These are phyloP conservation scores for Cladorrhinum sp. DNA, from an alignment of 2,329 filamentous ascomycete species.

Conservation along the genomic window DNA sequence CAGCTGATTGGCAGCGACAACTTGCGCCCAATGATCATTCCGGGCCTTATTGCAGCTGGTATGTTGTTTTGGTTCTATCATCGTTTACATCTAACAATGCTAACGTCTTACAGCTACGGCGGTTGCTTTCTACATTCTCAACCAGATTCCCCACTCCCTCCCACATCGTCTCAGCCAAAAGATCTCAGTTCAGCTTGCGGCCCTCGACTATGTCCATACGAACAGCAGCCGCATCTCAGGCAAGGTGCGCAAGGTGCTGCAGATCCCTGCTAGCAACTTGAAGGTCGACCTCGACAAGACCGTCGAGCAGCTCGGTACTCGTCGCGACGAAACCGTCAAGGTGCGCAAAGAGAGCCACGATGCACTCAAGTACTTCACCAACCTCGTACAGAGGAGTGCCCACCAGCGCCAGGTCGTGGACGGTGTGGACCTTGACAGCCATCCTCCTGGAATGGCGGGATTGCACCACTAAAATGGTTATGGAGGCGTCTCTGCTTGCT, in stretches of 20 bases:
- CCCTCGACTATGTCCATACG: slow-evolving; percentile 87
- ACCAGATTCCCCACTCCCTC: slow-evolving; percentile 84
- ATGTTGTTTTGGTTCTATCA: slow-evolving; percentile 38
- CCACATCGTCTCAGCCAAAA: slow-evolving; percentile 82
- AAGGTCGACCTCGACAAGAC: slow-evolving; percentile 78
- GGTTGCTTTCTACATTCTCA: slow-evolving; percentile 75
- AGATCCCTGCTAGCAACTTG: slow-evolving; percentile 81
- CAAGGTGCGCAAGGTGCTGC: slow-evolving; percentile 84
- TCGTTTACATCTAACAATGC: slow-evolving; percentile 19
- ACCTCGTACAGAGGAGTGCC: slow-evolving; percentile 68
- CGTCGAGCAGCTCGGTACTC: slow-evolving; percentile 75
- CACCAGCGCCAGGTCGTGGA: slow-evolving; percentile 50
- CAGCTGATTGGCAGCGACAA: slow-evolving; percentile 79
- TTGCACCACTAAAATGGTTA: neutral
- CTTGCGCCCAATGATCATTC: slow-evolving; percentile 74
- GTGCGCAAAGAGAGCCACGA: slow-evolving; percentile 79
- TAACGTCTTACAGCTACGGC: slow-evolving; percentile 60
- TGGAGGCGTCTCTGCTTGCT: neutral
- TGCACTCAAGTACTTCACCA: slow-evolving; percentile 85
- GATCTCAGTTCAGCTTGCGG: slow-evolving; percentile 73
- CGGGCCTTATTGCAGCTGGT: slow-evolving; percentile 76
- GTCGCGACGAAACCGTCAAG: slow-evolving; percentile 80
- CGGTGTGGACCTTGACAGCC: slow-evolving; percentile 54
- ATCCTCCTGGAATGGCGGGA: slow-evolving; percentile 33
- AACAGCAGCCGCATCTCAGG: slow-evolving; percentile 82